Conservation (phyloP, 768 basidiomycete species). For the Amyloporia xantha region DNA sequence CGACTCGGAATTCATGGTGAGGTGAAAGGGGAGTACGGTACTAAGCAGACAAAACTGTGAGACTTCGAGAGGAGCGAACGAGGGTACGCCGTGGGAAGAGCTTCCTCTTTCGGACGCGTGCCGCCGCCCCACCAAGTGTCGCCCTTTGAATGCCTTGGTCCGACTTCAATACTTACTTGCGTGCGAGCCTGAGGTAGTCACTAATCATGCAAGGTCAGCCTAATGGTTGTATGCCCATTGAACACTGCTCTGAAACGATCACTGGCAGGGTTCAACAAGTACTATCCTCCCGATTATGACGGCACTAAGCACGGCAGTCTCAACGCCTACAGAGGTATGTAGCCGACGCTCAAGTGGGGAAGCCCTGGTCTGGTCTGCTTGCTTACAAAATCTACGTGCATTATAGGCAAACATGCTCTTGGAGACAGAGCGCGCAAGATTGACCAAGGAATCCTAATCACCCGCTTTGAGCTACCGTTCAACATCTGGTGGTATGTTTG, state of each 20-base stretch:
- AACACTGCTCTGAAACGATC: not conserved
- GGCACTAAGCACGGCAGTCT: slow-evolving; percentile 64
- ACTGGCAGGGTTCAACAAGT: slow-evolving; percentile 62
- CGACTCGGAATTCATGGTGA: not conserved
- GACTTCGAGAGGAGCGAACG: not conserved
- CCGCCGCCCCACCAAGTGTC: not conserved
- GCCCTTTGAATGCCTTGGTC: not conserved
- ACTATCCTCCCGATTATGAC: slow-evolving; percentile 74
- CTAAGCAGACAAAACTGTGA: no score
- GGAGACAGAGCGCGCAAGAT: slow-evolving; percentile 92
- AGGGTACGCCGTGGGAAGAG: not conserved
- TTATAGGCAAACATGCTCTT: slow-evolving; percentile 84
- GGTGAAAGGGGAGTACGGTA: not conserved
- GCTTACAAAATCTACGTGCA: not conserved
- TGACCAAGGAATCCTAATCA: slow-evolving; percentile 93
- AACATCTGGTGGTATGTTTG: slow-evolving; percentile 92
- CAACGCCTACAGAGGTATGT: slow-evolving; percentile 62
- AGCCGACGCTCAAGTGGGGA: not conserved
- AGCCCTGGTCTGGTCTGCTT: not conserved
- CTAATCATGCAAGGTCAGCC: slow-evolving; percentile 37
- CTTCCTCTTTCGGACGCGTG: not conserved
- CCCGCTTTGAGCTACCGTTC: slow-evolving; percentile 92
- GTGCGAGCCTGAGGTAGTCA: not conserved
- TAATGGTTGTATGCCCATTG: not conserved
- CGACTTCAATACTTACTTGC: not conserved